Evolutionary conservation across 2,329 filamentous ascomycete genomes (phyloP).

Genomic region (Fusarium sp.): DNA sequence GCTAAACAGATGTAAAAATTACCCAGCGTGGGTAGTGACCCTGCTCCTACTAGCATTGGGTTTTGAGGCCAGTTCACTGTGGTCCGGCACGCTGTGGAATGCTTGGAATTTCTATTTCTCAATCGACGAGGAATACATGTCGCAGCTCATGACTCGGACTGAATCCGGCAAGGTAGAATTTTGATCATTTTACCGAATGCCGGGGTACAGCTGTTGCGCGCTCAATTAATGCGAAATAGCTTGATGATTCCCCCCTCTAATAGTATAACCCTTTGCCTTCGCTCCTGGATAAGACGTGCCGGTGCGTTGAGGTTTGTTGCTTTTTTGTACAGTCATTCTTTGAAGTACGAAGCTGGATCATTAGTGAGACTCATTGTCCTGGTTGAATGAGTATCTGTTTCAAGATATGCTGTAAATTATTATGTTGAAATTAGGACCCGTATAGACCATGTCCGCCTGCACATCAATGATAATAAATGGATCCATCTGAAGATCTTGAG

Average conservation of each 20-base stretch:
- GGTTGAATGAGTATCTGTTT: slow-evolving; percentile 22
- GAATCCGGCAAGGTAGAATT: slow-evolving; percentile 33
- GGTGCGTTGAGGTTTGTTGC: background rate
- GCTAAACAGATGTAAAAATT: slow-evolving; percentile 1
- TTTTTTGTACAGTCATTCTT: background rate
- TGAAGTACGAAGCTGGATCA: background rate
- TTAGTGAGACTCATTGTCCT: slow-evolving; percentile 25
- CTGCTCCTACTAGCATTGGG: background rate
- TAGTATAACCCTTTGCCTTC: background rate
- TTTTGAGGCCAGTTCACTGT: slow-evolving; percentile 27
- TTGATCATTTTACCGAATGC: background rate
- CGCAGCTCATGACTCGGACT: slow-evolving; percentile 24
- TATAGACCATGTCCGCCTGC: background rate
- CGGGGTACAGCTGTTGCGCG: background rate
- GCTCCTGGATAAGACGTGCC: background rate
- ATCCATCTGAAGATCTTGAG: slow-evolving; percentile 1
- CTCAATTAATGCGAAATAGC: background rate
- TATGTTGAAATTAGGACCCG: background rate
- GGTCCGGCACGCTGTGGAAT: slow-evolving; percentile 39
- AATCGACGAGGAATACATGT: slow-evolving; percentile 23
- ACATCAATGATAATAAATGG: background rate
- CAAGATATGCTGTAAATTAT: slow-evolving; percentile 11
- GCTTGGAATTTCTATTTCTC: slow-evolving; percentile 36
- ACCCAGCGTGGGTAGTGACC: background rate
- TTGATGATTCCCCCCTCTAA: background rate